Percentiles rank a stretch among this genome's conserved stretches.
Conservation (phyloP, 176 grass and related monocot genomes). For the Dendrocalamus sinicus region DNA sequence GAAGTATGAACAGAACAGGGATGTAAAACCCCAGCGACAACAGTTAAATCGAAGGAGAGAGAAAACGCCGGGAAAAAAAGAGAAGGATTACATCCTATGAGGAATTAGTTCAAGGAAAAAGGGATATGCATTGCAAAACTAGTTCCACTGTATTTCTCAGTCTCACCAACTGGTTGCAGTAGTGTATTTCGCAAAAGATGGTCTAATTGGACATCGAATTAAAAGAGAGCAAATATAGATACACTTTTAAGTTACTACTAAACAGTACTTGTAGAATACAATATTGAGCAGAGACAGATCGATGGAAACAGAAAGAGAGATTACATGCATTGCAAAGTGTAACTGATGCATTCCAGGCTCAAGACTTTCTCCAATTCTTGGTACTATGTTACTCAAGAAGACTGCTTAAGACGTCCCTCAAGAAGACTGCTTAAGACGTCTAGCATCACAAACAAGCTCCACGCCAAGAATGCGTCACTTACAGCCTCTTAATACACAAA, state of each 20-base stretch:
- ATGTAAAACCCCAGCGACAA: no score
- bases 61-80: no score
- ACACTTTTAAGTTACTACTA: constrained; percentile 17
- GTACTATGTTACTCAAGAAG: constrained; percentile 27
- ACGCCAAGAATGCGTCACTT: constrained; percentile 71
- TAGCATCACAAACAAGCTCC: constrained; percentile 39
- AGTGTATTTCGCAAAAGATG: neutral
- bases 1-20: no score
- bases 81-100: no score
- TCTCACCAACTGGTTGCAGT: neutral
- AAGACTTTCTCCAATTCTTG: constrained; percentile 29
- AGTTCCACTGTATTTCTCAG: neutral
- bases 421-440: constrained; percentile 33
- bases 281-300: neutral
- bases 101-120: no score
- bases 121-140: neutral
- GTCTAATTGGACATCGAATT: neutral
- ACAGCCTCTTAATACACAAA: constrained; percentile 51
- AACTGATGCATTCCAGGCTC: constrained; percentile 70
- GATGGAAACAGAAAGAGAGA: neutral
- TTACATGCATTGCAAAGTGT: constrained; percentile 56
- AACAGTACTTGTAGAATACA: constrained; percentile 17
- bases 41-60: no score
- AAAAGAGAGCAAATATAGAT: neutral
- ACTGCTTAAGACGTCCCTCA: constrained; percentile 12